Base-by-base conservation (phyloP, 305 asterid genomes). In the Fraxinus floribunda region DNA sequence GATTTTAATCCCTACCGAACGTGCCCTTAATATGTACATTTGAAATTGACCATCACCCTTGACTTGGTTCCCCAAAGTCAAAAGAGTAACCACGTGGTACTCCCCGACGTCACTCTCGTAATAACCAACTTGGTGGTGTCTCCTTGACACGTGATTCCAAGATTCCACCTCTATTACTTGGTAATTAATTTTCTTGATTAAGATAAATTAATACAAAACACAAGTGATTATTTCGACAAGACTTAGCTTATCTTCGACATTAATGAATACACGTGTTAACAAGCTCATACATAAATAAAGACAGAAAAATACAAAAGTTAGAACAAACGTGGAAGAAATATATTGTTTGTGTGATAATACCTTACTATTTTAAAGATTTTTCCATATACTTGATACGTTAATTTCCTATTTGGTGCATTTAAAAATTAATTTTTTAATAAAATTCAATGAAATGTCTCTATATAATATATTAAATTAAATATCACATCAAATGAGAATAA, bases 21-120 rank as follows among this genome's bases (percentile, higher is more conserved):
- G 24, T 0, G 24, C 24, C 24, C 24, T 29, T 29, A 70, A 5
- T 71, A 5, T 16, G 44, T 71, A 71, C 44, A 1, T 71, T 32
- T 32, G 35, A 32, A 30, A 30, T 71, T 71, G 24, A 32, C 76
- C 44, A 71, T 16, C 20, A 5, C 1, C 39, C 9, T 70, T 30
- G 75, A 70, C 39, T 70, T 70, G 9, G 75, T 0, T 30, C 20
- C 26, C 76, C 2, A 34, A 71, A 71, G 44, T 71, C 46, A 71
- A 71, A 71, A 34, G 46, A 72, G 76, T 16, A 10, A 72, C 29
- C 76, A 71, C 76, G n/a, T 34, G 76, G 76, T 72, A 72, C 76
- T 68, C 86, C 79, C 10, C 26, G 10, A 6, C 86, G 88, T 83
- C 87, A 78, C 84, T 22, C 22, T 22, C 82, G 8, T 38, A 83